Conservation (phyloP, 805 yeast species). For the Ogataea pignaliae region DNA sequence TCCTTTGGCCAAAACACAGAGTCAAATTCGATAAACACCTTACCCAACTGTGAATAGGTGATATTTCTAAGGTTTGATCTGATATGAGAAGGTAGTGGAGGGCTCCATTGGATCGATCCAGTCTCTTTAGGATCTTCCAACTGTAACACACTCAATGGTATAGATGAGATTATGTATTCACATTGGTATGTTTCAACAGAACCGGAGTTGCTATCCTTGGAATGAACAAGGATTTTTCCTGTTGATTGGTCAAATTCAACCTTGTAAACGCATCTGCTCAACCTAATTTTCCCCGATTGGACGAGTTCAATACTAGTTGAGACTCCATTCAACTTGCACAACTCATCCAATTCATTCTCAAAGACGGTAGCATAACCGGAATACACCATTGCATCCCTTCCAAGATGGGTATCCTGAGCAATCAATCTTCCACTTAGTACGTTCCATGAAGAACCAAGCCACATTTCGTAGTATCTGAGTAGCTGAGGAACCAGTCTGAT, state of each 20-base stretch:
- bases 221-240: slow-evolving; percentile 18
- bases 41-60: slow-evolving; percentile 41
- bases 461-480: slow-evolving; percentile 56
- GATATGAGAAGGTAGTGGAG: slow-evolving; percentile 32
- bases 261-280: slow-evolving; percentile 22
- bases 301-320: slow-evolving; percentile 7
- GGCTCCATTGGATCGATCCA: slow-evolving; percentile 30
- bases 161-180: slow-evolving; percentile 43
- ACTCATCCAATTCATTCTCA: slow-evolving; percentile 27
- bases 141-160: slow-evolving; percentile 46
- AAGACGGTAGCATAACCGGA: slow-evolving; percentile 48
- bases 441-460: slow-evolving; percentile 75
- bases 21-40: slow-evolving; percentile 44
- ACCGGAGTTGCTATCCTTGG: slow-evolving; percentile 6
- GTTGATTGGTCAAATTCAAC: slow-evolving; percentile 18
- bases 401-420: slow-evolving; percentile 36
- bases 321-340: slow-evolving; percentile 11
- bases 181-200: slow-evolving; percentile 15
- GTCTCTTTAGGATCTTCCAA: slow-evolving; percentile 23
- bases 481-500: slow-evolving; percentile 44
- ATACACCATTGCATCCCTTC: slow-evolving; percentile 65
- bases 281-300: slow-evolving; percentile 11
- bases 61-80: slow-evolving; percentile 25
- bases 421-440: slow-evolving; percentile 54
- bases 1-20: slow-evolving; percentile 41